A percentile compares a stretch with the other conserved stretches of the same genome.
Evolutionary conservation across 192 early-diverging fungal species (phyloP).

Genomic region (Backusella macrospora): DNA sequence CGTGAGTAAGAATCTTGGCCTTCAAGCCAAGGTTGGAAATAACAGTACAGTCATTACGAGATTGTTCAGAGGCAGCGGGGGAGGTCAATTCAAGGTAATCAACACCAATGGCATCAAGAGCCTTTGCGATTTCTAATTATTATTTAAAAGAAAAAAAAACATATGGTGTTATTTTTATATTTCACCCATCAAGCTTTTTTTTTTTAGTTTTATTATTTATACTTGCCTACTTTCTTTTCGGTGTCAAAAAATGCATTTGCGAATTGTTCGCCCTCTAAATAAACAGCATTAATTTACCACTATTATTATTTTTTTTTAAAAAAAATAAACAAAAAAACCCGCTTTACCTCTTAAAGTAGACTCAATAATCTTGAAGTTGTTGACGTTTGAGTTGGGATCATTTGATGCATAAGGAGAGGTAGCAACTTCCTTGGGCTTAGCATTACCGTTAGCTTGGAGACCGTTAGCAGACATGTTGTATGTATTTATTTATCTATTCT

Average conservation of each 20-base stretch:
- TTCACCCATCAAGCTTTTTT: neutral
- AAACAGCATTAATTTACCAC: neutral
- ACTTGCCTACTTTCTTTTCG: constrained; percentile 82
- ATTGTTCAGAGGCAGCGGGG: constrained; percentile 96
- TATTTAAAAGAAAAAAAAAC: neutral
- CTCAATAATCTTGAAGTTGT: constrained; percentile 95
- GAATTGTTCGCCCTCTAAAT: constrained; percentile 95
- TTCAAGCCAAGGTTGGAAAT: constrained; percentile 93
- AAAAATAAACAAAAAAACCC: neutral
- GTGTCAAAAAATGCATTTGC: constrained; percentile 98
- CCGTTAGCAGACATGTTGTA: neutral
- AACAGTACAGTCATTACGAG: constrained; percentile 87
- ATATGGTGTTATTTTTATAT: neutral
- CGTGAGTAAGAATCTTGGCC: constrained; percentile 96
- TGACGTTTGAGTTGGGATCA: constrained; percentile 80
- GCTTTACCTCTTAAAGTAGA: constrained; percentile 86
- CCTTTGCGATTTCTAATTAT: constrained; percentile 85
- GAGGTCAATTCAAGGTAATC: constrained; percentile 98
- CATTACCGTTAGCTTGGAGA: neutral
- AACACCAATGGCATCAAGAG: constrained; percentile 97
- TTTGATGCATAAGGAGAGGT: constrained; percentile 53
- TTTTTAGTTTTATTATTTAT: neutral
- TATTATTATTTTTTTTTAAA: neutral
- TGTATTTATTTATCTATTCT: neutral
- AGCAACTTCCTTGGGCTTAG: constrained; percentile 29